These are phyloP conservation scores for Heliamphora pulchella DNA, from an alignment of 179 eudicot species.

Conservation along the genomic window DNA sequence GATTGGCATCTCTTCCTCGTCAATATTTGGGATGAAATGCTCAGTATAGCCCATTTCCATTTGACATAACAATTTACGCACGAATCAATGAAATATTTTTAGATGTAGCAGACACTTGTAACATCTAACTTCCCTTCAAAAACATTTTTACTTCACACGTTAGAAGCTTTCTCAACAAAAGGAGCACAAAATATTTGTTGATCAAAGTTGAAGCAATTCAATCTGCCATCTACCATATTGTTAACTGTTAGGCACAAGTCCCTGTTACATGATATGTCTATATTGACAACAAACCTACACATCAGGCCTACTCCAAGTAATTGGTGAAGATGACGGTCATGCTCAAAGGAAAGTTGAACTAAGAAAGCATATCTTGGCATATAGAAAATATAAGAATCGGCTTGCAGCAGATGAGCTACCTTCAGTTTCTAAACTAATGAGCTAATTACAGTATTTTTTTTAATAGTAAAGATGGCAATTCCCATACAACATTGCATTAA, in stretches of 20 bases:
- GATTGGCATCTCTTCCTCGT: not conserved
- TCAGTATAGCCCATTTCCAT: not conserved
- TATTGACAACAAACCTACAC: not conserved
- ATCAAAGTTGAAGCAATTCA: conserved; percentile 1
- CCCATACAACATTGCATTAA: too few relatives aligned
- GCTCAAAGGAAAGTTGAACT: not conserved
- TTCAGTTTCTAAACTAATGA: too few relatives aligned
- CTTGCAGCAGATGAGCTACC: too few relatives aligned
- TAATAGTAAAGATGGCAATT: too few relatives aligned
- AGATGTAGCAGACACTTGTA: not conserved
- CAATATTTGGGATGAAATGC: not conserved
- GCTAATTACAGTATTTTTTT: too few relatives aligned
- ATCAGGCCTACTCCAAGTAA: not conserved
- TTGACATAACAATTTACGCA: not conserved
- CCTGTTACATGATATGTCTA: not conserved
- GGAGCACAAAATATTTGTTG: not conserved
- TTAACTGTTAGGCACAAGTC: not conserved
- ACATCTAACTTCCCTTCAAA: not conserved
- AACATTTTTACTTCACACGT: not conserved
- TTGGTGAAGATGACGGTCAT: not conserved
- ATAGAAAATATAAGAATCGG: too few relatives aligned
- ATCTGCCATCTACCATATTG: not conserved
- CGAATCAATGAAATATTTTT: not conserved
- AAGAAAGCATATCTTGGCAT: not conserved
- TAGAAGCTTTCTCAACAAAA: not conserved